Evolutionary conservation across 768 basidiomycete species (phyloP).

Genomic region (Pisolithus microcarpus): DNA sequence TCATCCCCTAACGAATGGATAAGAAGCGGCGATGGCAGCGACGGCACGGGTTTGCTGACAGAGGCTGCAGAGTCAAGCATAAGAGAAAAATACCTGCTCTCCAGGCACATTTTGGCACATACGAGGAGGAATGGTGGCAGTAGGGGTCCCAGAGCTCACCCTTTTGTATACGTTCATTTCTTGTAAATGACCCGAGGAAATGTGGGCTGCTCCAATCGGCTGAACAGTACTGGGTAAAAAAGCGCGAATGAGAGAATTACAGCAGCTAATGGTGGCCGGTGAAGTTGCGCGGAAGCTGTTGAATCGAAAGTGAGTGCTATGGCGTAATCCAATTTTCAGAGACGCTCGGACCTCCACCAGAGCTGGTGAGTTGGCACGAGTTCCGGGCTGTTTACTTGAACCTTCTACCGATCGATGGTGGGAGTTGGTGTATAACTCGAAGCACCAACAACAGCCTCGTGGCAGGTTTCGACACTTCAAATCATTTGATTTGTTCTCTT

Average conservation of each 20-base stretch:
- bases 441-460: background rate
- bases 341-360: no score
- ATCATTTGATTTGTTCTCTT: background rate
- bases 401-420: no score
- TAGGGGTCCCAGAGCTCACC: background rate
- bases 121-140: slow-evolving; percentile 17
- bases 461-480: background rate
- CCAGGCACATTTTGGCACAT: slow-evolving; percentile 6
- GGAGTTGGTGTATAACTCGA: no score
- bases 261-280: background rate
- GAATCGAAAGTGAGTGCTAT: background rate
- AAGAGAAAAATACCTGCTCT: slow-evolving; percentile 1
- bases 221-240: background rate
- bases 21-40: slow-evolving; percentile 41
- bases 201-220: slow-evolving; percentile 1
- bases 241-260: background rate
- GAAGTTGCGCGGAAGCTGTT: background rate
- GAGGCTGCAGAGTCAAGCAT: slow-evolving; percentile 37
- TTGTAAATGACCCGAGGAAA: background rate
- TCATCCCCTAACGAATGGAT: slow-evolving; percentile 67
- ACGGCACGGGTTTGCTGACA: slow-evolving; percentile 49
- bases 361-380: no score
- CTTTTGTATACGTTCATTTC: slow-evolving; percentile 2
- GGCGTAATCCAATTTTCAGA: no score
- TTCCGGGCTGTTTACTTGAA: no score